These are phyloP conservation scores for Ilex aquifolium DNA, from an alignment of 257 asterid genomes.

Conservation along the genomic window DNA sequence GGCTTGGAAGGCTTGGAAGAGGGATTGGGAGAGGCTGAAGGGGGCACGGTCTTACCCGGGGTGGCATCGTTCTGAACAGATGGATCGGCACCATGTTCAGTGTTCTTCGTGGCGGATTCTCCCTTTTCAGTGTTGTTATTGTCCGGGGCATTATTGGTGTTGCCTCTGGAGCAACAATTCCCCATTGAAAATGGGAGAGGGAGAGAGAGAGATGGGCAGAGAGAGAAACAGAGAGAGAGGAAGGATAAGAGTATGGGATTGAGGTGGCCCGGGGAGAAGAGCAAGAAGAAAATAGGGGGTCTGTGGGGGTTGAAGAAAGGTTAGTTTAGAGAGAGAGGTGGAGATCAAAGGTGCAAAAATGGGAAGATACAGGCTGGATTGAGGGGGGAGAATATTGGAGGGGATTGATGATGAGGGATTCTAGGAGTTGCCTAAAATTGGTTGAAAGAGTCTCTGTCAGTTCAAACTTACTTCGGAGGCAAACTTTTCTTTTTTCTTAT, in stretches of 20 bases:
- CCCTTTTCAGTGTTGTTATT: conserved; percentile 3
- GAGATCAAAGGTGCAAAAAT: conserved; percentile 5
- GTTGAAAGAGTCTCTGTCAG: not conserved
- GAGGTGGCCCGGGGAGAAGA: conserved; percentile 19
- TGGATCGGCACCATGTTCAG: not conserved
- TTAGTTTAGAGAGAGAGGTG: conserved; percentile 27
- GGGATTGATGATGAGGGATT: conserved; percentile 37
- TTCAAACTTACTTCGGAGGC: too few relatives aligned
- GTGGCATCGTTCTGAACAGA: not conserved
- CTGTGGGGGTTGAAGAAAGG: conserved; percentile 13
- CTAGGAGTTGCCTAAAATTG: conserved; percentile 19
- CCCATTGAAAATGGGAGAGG: conserved; percentile 36
- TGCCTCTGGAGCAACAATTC: conserved; percentile 53
- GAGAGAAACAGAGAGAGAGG: conserved; percentile 3
- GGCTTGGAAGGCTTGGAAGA: conserved; percentile 31
- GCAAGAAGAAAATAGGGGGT: conserved; percentile 12
- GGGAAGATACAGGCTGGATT: conserved; percentile 13
- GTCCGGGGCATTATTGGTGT: conserved; percentile 25
- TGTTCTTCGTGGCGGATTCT: conserved; percentile 3
- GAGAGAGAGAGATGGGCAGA: conserved; percentile 5
- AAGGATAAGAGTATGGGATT: conserved; percentile 1
- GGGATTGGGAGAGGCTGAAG: conserved; percentile 26
- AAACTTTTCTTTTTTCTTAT: not conserved
- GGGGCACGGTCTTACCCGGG: conserved; percentile 21
- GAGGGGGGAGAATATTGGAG: conserved; percentile 23